Evolutionary conservation across 805 yeast genomes (phyloP).

Genomic region (Kregervanrija pseudodelftensis): DNA sequence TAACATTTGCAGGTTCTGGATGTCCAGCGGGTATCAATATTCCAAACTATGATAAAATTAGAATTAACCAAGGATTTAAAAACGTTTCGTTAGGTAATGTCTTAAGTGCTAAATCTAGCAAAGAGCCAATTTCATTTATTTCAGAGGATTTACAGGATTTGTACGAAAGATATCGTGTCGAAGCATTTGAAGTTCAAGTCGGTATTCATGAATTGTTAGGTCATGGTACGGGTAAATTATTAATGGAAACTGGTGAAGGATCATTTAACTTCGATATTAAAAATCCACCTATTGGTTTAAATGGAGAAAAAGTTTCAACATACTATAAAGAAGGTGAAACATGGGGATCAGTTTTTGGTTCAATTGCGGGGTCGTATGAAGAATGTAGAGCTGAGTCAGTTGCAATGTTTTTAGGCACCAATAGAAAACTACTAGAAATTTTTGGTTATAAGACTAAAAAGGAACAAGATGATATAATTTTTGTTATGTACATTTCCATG

Average conservation of each 20-base stretch:
- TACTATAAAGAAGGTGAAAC: constrained; percentile 78
- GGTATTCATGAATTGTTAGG: constrained; percentile 90
- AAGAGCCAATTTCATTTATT: constrained; percentile 64
- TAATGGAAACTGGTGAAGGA: constrained; percentile 51
- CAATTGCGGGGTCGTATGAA: constrained; percentile 80
- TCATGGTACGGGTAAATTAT: constrained; percentile 83
- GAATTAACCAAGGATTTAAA: constrained; percentile 79
- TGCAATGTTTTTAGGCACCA: constrained; percentile 72
- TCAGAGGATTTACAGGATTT: constrained; percentile 42
- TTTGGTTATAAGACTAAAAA: constrained; percentile 56
- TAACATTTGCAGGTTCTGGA: constrained; percentile 85
- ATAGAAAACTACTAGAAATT: constrained; percentile 57
- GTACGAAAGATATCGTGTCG: constrained; percentile 66
- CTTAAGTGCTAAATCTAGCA: constrained; percentile 63
- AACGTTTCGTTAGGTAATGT: constrained; percentile 88
- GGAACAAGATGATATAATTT: constrained; percentile 58
- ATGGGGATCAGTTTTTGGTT: constrained; percentile 84
- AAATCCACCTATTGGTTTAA: constrained; percentile 55
- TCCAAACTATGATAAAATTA: constrained; percentile 86
- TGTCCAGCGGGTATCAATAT: constrained; percentile 91
- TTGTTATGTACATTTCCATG: constrained; percentile 71
- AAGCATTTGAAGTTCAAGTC: constrained; percentile 87
- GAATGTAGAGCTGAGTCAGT: constrained; percentile 92
- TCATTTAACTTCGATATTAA: constrained; percentile 63
- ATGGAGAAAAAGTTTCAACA: constrained; percentile 56